Conservation (phyloP, 1,284 basidiomycete species). For the Melampsora larici-populina region DNA sequence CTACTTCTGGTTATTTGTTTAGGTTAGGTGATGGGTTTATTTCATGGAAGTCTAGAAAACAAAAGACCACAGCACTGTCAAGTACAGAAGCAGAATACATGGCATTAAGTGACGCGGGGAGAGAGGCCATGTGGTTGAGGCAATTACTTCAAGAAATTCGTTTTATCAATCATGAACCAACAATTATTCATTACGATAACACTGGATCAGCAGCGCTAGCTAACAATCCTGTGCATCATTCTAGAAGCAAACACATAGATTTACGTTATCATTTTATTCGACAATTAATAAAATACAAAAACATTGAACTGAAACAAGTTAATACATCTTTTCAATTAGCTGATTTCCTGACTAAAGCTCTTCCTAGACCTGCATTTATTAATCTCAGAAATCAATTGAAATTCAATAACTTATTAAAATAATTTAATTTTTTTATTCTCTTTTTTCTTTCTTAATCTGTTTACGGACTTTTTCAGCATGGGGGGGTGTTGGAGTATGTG, state of each 20-base stretch:
- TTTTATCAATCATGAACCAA: too few relatives aligned
- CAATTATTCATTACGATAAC: too few relatives aligned
- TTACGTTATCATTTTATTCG: conserved; percentile 39
- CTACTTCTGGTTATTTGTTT: background rate
- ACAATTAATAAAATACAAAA: conserved; percentile 21
- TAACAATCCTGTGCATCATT: conserved; percentile 36
- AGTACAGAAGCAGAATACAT: too few relatives aligned
- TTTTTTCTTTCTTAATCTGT: too few relatives aligned
- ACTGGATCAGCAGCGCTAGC: conserved; percentile 14
- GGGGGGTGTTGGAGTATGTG: too few relatives aligned
- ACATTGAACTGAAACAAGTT: conserved; percentile 33
- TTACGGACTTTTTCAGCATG: too few relatives aligned
- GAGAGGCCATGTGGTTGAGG: background rate
- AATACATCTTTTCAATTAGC: conserved; percentile 37
- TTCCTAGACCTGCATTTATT: background rate
- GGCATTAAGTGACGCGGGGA: background rate
- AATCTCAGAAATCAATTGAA: too few relatives aligned
- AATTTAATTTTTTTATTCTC: too few relatives aligned
- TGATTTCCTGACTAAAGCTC: conserved; percentile 44
- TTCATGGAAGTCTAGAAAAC: background rate
- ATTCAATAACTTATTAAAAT: too few relatives aligned
- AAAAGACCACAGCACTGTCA: background rate
- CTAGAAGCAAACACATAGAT: too few relatives aligned
- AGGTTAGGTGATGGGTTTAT: background rate
- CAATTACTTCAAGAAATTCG: background rate